phyloP scores from a whole-genome alignment of 176 grass and related monocot genomes.

The Thinopyrum elongatum region DNA sequence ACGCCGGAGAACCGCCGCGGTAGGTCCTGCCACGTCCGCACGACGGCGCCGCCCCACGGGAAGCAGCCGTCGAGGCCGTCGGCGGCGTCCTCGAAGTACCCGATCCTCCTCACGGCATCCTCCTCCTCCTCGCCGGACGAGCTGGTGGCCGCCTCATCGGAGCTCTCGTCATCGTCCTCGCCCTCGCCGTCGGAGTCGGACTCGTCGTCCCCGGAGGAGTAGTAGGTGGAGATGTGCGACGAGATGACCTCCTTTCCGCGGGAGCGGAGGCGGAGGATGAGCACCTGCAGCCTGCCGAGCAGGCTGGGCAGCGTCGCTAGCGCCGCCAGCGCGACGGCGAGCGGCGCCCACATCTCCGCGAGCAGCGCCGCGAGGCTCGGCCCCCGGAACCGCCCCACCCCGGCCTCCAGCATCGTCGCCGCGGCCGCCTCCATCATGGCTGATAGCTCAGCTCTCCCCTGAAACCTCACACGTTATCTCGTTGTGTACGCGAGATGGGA shows the following conservation, averaged over 20 bases:
- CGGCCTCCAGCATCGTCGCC: slow-evolving; percentile 54
- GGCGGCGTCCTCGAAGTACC: slow-evolving; percentile 14
- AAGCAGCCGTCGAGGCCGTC: slow-evolving; percentile 14
- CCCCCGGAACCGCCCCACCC: slow-evolving; percentile 46
- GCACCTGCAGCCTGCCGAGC: slow-evolving; percentile 38
- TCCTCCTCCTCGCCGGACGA: slow-evolving; percentile 25
- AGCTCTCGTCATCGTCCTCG: neutral
- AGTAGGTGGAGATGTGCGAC: slow-evolving; percentile 42
- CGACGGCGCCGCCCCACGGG: slow-evolving; percentile 51
- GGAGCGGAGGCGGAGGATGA: slow-evolving; percentile 48
- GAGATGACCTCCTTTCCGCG: slow-evolving; percentile 51
- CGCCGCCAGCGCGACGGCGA: slow-evolving; percentile 47
- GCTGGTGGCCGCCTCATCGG: neutral
- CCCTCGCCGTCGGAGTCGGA: neutral
- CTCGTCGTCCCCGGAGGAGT: slow-evolving; percentile 35
- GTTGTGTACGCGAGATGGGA: neutral
- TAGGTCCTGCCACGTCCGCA: slow-evolving; percentile 42
- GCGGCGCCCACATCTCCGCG: slow-evolving; percentile 60
- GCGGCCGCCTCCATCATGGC: slow-evolving; percentile 38
- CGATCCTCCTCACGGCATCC: slow-evolving; percentile 4
- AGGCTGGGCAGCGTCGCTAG: slow-evolving; percentile 56
- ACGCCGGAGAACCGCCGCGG: slow-evolving; percentile 15
- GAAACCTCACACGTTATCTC: neutral
- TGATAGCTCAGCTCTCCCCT: neutral
- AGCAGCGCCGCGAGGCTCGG: slow-evolving; percentile 38